These are phyloP conservation scores for Thamnidium elegans DNA, from an alignment of 192 early-diverging fungal genomes.

Conservation along the genomic window DNA sequence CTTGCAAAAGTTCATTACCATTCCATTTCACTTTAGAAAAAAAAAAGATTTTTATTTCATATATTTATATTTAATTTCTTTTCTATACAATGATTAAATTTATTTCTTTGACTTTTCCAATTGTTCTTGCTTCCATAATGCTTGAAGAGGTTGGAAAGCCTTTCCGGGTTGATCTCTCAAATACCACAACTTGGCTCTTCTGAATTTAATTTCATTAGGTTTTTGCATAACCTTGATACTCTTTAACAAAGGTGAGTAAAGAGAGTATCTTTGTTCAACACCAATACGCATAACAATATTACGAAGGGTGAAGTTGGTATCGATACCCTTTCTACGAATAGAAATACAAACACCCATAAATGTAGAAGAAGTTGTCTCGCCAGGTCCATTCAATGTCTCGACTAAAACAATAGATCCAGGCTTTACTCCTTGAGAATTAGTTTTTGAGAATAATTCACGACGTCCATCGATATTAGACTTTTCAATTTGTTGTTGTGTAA, in stretches of 20 bases:
- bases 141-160: conserved; percentile 52
- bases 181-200: conserved; percentile 76
- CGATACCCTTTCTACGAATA: conserved; percentile 68
- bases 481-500: conserved; percentile 59
- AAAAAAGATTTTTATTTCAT: background rate
- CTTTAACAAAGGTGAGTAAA: conserved; percentile 77
- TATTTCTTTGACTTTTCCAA: conserved; percentile 24
- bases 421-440: conserved; percentile 51
- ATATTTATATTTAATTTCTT: background rate
- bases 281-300: conserved; percentile 75
- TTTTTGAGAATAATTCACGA: conserved; percentile 59
- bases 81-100: background rate
- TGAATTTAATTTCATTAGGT: conserved; percentile 48
- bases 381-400: conserved; percentile 59
- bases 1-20: conserved; percentile 18
- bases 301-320: conserved; percentile 74
- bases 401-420: conserved; percentile 67
- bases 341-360: conserved; percentile 76
- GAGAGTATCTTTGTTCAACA: conserved; percentile 71
- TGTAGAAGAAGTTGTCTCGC: conserved; percentile 45
- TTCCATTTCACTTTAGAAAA: background rate
- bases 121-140: conserved; percentile 38
- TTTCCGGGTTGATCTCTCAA: conserved; percentile 74
- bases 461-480: conserved; percentile 58
- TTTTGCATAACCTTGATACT: conserved; percentile 61